Conservation (phyloP, 371 early-diverging fungal species). For the Mucor plumbeus region DNA sequence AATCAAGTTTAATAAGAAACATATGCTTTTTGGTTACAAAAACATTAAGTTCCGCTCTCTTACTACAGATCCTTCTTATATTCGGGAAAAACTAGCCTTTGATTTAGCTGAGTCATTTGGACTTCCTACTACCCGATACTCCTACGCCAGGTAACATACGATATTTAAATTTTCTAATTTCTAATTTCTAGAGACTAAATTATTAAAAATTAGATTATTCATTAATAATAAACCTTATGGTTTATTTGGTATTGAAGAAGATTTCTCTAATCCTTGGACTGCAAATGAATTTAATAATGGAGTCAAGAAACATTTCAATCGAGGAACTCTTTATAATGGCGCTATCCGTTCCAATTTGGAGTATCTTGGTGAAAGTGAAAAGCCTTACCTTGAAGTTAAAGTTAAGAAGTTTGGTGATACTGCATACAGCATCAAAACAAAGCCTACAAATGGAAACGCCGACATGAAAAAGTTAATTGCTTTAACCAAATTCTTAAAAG, state of each 20-base stretch:
- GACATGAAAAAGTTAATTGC: conserved; percentile 27
- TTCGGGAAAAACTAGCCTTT: conserved; percentile 36
- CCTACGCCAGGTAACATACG: conserved; percentile 30
- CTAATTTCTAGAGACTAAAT: not conserved
- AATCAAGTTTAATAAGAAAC: conserved; percentile 22
- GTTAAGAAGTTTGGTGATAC: conserved; percentile 20
- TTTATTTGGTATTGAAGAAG: conserved; percentile 40
- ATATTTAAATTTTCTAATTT: not conserved
- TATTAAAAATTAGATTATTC: conserved; percentile 27
- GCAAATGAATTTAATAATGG: conserved; percentile 39
- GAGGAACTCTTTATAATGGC: conserved; percentile 36
- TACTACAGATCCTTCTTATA: conserved; percentile 38
- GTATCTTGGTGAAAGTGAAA: not conserved
- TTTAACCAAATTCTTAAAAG: conserved; percentile 35
- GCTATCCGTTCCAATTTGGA: not conserved
- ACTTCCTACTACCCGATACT: conserved; percentile 26
- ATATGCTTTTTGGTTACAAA: conserved; percentile 34
- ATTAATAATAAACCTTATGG: conserved; percentile 40
- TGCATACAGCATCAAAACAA: conserved; percentile 31
- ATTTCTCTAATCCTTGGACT: conserved; percentile 37
- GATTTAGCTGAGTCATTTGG: conserved; percentile 31
- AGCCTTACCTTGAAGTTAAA: conserved; percentile 15
- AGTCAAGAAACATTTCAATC: conserved; percentile 22
- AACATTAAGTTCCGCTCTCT: conserved; percentile 37
- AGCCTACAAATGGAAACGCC: conserved; percentile 18